These are phyloP conservation scores for Melocanna baccifera DNA, from an alignment of 176 grass and related monocot genomes.

Conservation along the genomic window DNA sequence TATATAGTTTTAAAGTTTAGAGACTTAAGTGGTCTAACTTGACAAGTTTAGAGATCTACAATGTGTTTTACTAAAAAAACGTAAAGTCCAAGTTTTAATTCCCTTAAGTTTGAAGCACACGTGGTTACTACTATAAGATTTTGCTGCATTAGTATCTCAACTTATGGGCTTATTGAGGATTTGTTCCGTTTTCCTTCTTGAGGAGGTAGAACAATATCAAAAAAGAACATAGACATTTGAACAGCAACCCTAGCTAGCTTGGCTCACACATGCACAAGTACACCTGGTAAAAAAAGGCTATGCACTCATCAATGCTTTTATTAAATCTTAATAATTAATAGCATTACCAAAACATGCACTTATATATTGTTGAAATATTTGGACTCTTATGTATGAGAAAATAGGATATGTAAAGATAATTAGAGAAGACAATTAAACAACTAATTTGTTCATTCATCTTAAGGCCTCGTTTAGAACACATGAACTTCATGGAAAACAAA, in stretches of 20 bases:
- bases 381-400: background rate
- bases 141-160: background rate
- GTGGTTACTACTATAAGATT: background rate
- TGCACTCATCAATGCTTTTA: background rate
- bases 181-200: background rate
- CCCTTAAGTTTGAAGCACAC: background rate
- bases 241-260: background rate
- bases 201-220: background rate
- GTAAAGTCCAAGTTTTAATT: background rate
- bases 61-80: no score
- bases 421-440: background rate
- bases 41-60: no score
- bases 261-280: conserved; percentile 7
- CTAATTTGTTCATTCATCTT: background rate
- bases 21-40: no score
- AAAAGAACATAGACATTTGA: background rate
- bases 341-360: background rate
- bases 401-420: background rate
- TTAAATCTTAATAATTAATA: conserved; percentile 9
- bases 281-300: conserved; percentile 24
- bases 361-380: conserved; percentile 16
- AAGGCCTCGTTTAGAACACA: background rate
- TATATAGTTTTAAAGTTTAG: no score
- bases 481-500: background rate
- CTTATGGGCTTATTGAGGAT: background rate